These are phyloP conservation scores for Athelia psychrophila DNA, from an alignment of 1,284 basidiomycete species.

Conservation along the genomic window DNA sequence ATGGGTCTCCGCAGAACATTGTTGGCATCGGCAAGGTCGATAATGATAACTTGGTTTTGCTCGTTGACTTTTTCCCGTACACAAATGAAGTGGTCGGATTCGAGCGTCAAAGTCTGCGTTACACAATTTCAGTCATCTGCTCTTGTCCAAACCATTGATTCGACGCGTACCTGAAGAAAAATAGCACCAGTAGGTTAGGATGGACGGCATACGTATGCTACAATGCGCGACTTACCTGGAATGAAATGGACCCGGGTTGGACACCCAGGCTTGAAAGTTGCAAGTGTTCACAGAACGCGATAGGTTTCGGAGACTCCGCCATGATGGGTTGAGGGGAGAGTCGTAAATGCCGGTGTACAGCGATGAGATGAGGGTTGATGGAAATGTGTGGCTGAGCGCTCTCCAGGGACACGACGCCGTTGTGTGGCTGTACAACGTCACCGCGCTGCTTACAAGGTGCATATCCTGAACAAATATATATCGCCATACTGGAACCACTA, in stretches of 20 bases:
- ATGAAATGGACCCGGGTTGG: slow-evolving; percentile 95
- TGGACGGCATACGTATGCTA: slow-evolving; percentile 20
- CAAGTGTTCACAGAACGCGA: slow-evolving; percentile 81
- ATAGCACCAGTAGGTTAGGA: slow-evolving; percentile 19
- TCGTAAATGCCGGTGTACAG: neutral
- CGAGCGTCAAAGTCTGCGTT: slow-evolving; percentile 80
- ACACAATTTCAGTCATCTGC: neutral
- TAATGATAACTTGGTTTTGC: slow-evolving; percentile 95
- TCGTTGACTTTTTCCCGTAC: slow-evolving; percentile 88
- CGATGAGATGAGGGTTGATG: neutral
- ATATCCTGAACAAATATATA: too few species aligned
- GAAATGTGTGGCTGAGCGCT: neutral
- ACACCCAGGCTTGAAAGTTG: slow-evolving; percentile 96
- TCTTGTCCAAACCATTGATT: too few species aligned
- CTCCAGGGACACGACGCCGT: neutral
- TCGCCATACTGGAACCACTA: too few species aligned
- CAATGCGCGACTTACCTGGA: slow-evolving; percentile 70
- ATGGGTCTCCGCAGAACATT: slow-evolving; percentile 97
- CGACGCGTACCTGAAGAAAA: slow-evolving; percentile 6
- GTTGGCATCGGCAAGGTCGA: slow-evolving; percentile 94
- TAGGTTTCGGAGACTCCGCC: slow-evolving; percentile 62
- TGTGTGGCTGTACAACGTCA: neutral
- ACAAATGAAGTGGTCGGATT: slow-evolving; percentile 97
- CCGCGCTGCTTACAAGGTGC: too few species aligned
- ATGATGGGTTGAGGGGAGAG: slow-evolving; percentile 20